Evolutionary conservation across 1,284 basidiomycete genomes (phyloP), one percentile per base, ranked within the genome.

Genomic region (Amylostereum chailletii): DNA sequence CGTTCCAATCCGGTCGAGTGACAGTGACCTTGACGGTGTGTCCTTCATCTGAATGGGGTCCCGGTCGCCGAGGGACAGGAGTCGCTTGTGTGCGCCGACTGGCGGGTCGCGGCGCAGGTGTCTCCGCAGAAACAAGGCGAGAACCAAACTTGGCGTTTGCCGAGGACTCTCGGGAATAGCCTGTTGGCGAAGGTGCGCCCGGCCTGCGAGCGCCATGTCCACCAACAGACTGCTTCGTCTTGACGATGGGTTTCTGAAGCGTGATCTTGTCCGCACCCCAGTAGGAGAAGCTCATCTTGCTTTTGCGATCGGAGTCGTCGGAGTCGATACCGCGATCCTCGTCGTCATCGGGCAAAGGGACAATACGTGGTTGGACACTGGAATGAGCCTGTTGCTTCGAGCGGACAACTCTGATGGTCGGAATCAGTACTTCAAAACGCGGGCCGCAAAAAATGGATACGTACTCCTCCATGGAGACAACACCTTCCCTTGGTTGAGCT

Each of bases 221-320:
- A 33, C 55, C 65, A 6, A 63, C 42, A 27, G 62, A 56, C 41
- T 63, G 64, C 53, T 71, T 71, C 46, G 74, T 71, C 62, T 82
- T 83, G 58, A 81, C 63, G 36, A 79, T 63, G 3, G 87, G 85
- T 60, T 87, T 86, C 63, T 89, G 86, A 32, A 90, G 78, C 1
- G 88, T 90, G 58, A 90, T 77, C 65, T 88, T 88, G 70, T 90
- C 87, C 26, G 88, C 88, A 30, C 87, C 87, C 88, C 87, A 90
- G 62, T 90, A 90, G 2, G 88, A 91, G 67, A 90, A 90, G 68
- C 84, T 87, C 88, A 90, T 90, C 65, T 90, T 90, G 71, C 83
- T 86, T 70, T 90, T 90, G 64, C 82, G 78, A 62, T 90, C 87
- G 5, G 86, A 90, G 58, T 90, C 87, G 56, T 88, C 86, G 2